Evolutionary conservation across 129 eudicot genomes (phyloP).

Genomic region (Lactuca sativa): DNA sequence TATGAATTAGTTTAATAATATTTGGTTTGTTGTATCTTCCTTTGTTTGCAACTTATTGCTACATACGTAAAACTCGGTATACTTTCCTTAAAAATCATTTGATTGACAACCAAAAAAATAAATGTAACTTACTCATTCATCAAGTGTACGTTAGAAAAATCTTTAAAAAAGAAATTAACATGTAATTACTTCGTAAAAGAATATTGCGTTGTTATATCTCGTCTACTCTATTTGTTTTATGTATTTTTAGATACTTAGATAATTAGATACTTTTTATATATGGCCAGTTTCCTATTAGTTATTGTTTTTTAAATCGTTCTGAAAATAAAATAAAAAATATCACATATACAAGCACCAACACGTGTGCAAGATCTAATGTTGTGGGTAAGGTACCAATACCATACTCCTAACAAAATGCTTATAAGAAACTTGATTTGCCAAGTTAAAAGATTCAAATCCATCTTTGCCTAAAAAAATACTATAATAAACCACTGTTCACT

Average conservation of each 20-base stretch:
- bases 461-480: slow-evolving; percentile 48
- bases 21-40: too few species aligned
- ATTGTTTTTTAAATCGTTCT: neutral
- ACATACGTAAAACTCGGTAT: too few species aligned
- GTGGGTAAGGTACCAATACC: slow-evolving; percentile 35
- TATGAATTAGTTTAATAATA: too few species aligned
- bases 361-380: slow-evolving; percentile 14
- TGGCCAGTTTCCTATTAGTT: too few species aligned
- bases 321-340: neutral
- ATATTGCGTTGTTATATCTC: neutral
- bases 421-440: slow-evolving; percentile 20
- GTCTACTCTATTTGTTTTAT: too few species aligned
- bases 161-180: too few species aligned
- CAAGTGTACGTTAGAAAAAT: neutral
- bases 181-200: neutral
- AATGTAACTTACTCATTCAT: neutral
- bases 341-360: neutral
- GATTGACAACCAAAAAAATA: too few species aligned
- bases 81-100: too few species aligned
- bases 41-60: too few species aligned
- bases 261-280: too few species aligned
- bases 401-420: slow-evolving; percentile 10
- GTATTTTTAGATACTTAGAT: too few species aligned
- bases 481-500: slow-evolving; percentile 33
- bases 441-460: slow-evolving; percentile 25